Evolutionary conservation across 1,284 basidiomycete species (phyloP).

Genomic region (Ustilago crameri): DNA sequence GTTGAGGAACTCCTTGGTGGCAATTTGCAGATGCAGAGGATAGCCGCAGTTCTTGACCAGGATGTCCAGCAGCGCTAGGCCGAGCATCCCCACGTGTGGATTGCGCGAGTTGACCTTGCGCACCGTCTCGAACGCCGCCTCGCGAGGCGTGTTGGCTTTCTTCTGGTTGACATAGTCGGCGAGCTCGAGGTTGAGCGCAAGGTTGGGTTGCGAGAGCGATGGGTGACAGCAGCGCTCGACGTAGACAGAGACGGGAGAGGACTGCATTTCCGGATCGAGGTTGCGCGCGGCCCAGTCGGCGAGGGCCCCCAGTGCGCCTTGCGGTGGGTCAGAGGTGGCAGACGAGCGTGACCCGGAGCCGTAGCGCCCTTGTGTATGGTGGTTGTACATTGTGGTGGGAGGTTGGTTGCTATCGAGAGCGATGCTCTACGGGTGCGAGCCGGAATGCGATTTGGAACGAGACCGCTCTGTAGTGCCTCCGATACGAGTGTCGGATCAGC

Average conservation of each 20-base stretch:
- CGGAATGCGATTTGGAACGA: background rate
- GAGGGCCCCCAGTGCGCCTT: constrained; percentile 47
- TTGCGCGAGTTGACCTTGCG: constrained; percentile 87
- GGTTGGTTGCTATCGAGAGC: background rate
- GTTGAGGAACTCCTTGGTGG: constrained; percentile 99
- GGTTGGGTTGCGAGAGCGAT: constrained; percentile 85
- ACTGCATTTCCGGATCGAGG: constrained; percentile 53
- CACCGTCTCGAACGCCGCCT: constrained; percentile 85
- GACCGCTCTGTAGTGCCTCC: background rate
- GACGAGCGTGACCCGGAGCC: constrained; percentile 28
- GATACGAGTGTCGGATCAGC: background rate
- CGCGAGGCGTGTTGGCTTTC: constrained; percentile 96
- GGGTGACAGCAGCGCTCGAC: constrained; percentile 85
- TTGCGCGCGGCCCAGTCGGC: constrained; percentile 62
- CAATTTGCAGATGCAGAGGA: constrained; percentile 93
- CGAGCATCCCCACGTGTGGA: constrained; percentile 85
- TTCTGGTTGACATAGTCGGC: constrained; percentile 92
- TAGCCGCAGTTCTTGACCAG: constrained; percentile 96
- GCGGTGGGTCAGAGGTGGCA: constrained; percentile 25
- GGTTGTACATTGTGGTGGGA: constrained; percentile 39
- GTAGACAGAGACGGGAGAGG: constrained; percentile 51
- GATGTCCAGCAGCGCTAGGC: constrained; percentile 81
- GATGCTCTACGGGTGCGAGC: background rate
- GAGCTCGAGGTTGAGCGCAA: constrained; percentile 90
- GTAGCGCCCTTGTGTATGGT: constrained; percentile 36